phyloP scores from a whole-genome alignment of 306 rosid species.

The Dryas drummondii region DNA sequence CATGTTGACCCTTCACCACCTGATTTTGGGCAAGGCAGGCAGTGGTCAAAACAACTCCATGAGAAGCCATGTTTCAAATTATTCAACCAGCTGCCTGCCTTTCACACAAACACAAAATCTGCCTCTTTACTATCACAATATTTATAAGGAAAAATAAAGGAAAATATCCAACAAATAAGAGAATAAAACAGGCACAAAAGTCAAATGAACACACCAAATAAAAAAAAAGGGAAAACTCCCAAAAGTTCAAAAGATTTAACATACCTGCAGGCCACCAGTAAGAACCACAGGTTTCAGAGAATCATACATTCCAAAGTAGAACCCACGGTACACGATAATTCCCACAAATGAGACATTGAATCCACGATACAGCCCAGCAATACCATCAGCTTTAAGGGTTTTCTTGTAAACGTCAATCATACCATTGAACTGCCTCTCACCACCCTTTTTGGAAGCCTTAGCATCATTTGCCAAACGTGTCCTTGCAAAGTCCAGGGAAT shows the following conservation, averaged over 20 bases:
- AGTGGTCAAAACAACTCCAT: not conserved
- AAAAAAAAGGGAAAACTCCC: not conserved
- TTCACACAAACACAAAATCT: not conserved
- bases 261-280: constrained; percentile 73
- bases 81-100: not conserved
- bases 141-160: not conserved
- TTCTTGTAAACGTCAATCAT: constrained; percentile 77
- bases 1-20: not conserved
- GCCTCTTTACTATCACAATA: not conserved
- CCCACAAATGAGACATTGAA: constrained; percentile 79
- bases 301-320: constrained; percentile 89
- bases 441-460: constrained; percentile 82
- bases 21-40: not conserved
- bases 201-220: not conserved
- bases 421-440: constrained; percentile 90
- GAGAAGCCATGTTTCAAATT: not conserved
- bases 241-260: not conserved
- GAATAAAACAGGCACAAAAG: not conserved
- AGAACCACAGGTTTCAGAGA: constrained; percentile 81
- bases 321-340: constrained; percentile 87
- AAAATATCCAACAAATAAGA: not conserved
- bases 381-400: constrained; percentile 73
- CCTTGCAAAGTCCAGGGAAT: constrained; percentile 77
- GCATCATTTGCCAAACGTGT: constrained; percentile 83
- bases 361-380: constrained; percentile 88